Evolutionary conservation across 257 asterid genomes (phyloP), one percentile per base, ranked within the genome.

Genomic region (Hygrophila difformis): DNA sequence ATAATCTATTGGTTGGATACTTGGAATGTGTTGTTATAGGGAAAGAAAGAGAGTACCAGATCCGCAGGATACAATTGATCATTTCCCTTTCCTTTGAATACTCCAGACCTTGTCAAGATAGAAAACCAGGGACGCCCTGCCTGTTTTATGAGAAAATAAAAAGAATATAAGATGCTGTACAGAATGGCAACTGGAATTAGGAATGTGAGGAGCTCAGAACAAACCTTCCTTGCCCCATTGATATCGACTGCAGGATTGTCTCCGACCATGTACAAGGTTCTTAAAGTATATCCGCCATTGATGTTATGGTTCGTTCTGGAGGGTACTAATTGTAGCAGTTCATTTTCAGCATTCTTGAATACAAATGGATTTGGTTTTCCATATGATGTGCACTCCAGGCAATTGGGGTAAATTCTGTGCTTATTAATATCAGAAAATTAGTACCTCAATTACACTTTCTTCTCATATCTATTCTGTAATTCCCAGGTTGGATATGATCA

Each of bases 61-160:
- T 84, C 94, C 16, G 95, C 93, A 9, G 95, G 94, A 67, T 61
- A 57, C 12, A 70, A 60, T 0, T 65, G 60, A 61, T 76, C 73
- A 53, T 84, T 78, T 18, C 64, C 77, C 69, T 70, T 65, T 57
- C 86, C 94, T 64, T 76, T 78, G 72, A 81, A 87, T 46, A 87
- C 97, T 44, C 97, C 97, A 0, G 97, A 61, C 72, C 93, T 70
- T 7, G 94, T 84, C 75, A 87, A 77, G 64, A 87, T 87, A 20
- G 95, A 84, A 69, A 70, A 78, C 97, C 97, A 84, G 38, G 86
- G 94, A 43, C 51, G 62, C 53, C 95, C 94, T 0, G 93, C 93
- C 94, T 82, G 82, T 51, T 11, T 17, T 51, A 23, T 37, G n/a
- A 57, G 14, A 12, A 14, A 6, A 18, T 12, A 39, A 39, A 12